phyloP scores from a whole-genome alignment of 352 stramenopile species.

The Globisporangium middletonii region DNA sequence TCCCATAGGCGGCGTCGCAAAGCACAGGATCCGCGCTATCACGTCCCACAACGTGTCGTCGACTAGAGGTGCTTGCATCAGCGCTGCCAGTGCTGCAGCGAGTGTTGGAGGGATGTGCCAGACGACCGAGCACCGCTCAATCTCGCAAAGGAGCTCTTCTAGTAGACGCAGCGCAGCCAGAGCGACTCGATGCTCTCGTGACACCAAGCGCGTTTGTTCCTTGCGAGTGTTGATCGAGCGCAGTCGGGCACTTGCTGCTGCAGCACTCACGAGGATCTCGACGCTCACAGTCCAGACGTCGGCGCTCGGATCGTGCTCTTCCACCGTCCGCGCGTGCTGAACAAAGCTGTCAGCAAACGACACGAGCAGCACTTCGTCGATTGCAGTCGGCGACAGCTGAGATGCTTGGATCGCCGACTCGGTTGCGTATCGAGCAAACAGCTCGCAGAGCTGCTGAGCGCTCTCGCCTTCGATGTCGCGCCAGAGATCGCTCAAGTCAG shows the following conservation, averaged over 20 bases:
- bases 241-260: constrained; percentile 2
- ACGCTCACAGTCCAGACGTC: constrained; percentile 21
- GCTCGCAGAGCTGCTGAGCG: not conserved
- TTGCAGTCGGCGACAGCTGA: not conserved
- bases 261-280: constrained; percentile 27
- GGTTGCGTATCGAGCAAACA: not conserved
- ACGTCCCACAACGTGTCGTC: constrained; percentile 33
- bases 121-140: constrained; percentile 7
- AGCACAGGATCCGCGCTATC: constrained; percentile 33
- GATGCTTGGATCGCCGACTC: not conserved
- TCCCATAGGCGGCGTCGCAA: constrained; percentile 15
- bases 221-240: not conserved
- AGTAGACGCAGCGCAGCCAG: constrained; percentile 19
- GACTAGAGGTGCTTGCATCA: constrained; percentile 26
- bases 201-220: not conserved
- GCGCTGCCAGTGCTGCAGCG: constrained; percentile 24
- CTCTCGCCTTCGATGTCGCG: not conserved
- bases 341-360: constrained; percentile 8
- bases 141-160: constrained; percentile 35
- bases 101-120: constrained; percentile 34
- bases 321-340: not conserved
- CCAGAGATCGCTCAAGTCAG: constrained; percentile 11
- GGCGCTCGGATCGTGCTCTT: not conserved
- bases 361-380: not conserved
- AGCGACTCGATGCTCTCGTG: constrained; percentile 2